Percentiles rank a stretch among this genome's conserved stretches.
These are phyloP conservation scores for Ogataea siamensis DNA, from an alignment of 805 yeast genomes.

Conservation along the genomic window DNA sequence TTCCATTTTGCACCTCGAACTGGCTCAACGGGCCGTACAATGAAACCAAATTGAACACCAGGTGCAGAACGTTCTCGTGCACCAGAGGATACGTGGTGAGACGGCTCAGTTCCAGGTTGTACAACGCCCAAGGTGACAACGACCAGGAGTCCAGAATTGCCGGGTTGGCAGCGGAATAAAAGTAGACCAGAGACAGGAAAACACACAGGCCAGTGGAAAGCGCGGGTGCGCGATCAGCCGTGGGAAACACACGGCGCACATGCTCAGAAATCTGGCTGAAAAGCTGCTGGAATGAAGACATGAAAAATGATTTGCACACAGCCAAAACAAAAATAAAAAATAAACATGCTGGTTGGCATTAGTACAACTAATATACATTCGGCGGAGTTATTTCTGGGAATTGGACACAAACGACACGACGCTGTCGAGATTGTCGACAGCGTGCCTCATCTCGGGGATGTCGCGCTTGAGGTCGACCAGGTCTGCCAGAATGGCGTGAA, in stretches of 20 bases:
- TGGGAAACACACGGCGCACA: slow-evolving; percentile 2
- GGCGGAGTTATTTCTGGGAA: neutral
- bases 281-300: slow-evolving; percentile 5
- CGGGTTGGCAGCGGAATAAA: slow-evolving; percentile 33
- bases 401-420: slow-evolving; percentile 21
- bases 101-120: slow-evolving; percentile 45
- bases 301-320: neutral
- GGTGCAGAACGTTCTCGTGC: slow-evolving; percentile 61
- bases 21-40: slow-evolving; percentile 57
- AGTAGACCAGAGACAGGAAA: slow-evolving; percentile 48
- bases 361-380: no score
- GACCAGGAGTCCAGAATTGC: slow-evolving; percentile 40
- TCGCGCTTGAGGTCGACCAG: slow-evolving; percentile 36
- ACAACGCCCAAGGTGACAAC: slow-evolving; percentile 55
- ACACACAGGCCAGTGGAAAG: slow-evolving; percentile 59
- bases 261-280: neutral
- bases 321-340: neutral
- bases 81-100: slow-evolving; percentile 73
- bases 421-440: slow-evolving; percentile 33
- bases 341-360: no score
- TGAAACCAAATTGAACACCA: slow-evolving; percentile 56
- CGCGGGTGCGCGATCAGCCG: slow-evolving; percentile 36
- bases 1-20: slow-evolving; percentile 75
- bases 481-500: slow-evolving; percentile 23
- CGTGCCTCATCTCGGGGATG: slow-evolving; percentile 38